Evolutionary conservation across 2,329 filamentous ascomycete genomes (phyloP), one percentile per base, ranked within the genome.

Genomic region (Penicillium sp.): DNA sequence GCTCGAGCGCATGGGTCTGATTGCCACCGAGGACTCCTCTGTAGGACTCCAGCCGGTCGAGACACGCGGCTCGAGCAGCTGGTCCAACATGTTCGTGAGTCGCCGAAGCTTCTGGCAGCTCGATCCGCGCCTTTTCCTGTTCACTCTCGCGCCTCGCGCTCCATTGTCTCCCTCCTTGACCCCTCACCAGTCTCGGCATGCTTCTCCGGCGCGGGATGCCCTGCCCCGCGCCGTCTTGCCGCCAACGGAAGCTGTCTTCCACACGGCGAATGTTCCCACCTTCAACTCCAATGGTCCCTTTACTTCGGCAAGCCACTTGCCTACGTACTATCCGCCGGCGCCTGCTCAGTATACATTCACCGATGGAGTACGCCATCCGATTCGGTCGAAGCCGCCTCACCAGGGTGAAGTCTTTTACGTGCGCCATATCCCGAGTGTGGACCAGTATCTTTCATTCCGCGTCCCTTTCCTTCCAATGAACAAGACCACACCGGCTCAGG

Each of bases 361-460:
- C 2, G 85, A 90, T 67, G 82, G 86, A 53, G 78, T 92, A 41
- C 86, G 91, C 0, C 94, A 99, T 66, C 94, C 94, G 0, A 77
- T 95, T 38, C 85, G 94, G 0, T 88, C 90, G 1, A 96, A 95
- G 68, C 91, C 92, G 0, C 90, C 91, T 1, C 85, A 89, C 2
- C 91, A 95, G 79, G 91, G 91, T 13, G 90, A 96, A 64, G 84
- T 89, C 0, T 92, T 99, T 64, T 99, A 99, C 70, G 87, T 86
- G 0, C 87, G 94, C 48, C 96, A 87, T 68, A 79, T 97, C 14
- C 90, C 90, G 0, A 92, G 87, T 42, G 76, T 92, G 2, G 83
- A 83, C 5, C 89, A 95, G 68, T 96, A 92, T 59, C 80, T 99
- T 8, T 92, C 90, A 0, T 95, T 99, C 74, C 86, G 94, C 18